Conservation (phyloP, 2,329 filamentous ascomycete species). For the Amylocarpus encephaloides region DNA sequence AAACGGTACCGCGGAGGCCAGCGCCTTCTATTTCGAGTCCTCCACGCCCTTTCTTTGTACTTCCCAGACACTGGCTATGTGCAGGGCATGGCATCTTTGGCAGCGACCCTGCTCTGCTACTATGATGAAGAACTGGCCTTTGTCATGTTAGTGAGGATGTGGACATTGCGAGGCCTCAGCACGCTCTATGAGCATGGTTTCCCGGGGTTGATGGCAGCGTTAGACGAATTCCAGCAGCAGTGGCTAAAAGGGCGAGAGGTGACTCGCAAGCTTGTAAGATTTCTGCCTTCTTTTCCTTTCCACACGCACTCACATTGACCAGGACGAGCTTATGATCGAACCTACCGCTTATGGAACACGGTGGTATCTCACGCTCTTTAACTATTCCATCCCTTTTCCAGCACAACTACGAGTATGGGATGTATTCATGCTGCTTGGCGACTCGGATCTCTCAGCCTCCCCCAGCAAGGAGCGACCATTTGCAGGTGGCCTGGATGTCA, state of each 20-base stretch:
- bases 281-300: not conserved
- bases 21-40: constrained; percentile 81
- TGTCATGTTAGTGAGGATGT: constrained; percentile 92
- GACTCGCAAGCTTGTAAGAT: constrained; percentile 69
- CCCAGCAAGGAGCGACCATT: constrained; percentile 36
- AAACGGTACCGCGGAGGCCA: constrained; percentile 87
- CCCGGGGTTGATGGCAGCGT: constrained; percentile 74
- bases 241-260: constrained; percentile 79
- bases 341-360: constrained; percentile 91
- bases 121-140: constrained; percentile 94
- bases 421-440: constrained; percentile 90
- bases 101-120: constrained; percentile 89
- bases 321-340: constrained; percentile 73
- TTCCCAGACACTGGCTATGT: constrained; percentile 91
- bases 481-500: constrained; percentile 68
- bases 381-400: constrained; percentile 89
- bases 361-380: constrained; percentile 97
- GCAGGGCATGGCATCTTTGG: constrained; percentile 93
- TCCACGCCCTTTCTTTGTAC: constrained; percentile 87
- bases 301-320: constrained; percentile 13
- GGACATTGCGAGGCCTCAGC: constrained; percentile 81
- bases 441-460: constrained; percentile 44
- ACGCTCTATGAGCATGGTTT: constrained; percentile 81
- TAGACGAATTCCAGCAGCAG: constrained; percentile 75
- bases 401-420: constrained; percentile 97